Evolutionary conservation across 164 flowering plant species (phyloP).

Genomic region (Warburgia ugandensis): DNA sequence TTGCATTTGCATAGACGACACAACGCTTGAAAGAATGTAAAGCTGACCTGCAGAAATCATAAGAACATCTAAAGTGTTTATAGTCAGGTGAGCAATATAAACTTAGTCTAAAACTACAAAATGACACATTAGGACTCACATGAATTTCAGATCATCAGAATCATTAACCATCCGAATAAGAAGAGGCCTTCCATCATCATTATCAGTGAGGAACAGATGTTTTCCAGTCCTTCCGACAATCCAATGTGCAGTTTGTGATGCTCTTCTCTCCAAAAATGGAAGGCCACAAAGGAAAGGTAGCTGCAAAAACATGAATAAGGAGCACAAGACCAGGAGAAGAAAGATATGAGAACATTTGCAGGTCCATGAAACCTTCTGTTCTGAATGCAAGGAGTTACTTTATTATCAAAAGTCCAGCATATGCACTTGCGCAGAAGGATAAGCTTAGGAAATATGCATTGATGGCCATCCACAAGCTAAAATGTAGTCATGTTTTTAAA

Average conservation of each 20-base stretch:
- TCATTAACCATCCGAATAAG: slow-evolving; percentile 83
- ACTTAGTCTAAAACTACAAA: too few relatives aligned
- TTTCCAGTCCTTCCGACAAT: slow-evolving; percentile 80
- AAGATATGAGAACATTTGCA: background rate
- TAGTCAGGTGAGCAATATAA: too few relatives aligned
- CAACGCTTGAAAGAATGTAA: slow-evolving; percentile 84
- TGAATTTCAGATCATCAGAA: slow-evolving; percentile 56
- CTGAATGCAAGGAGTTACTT: background rate
- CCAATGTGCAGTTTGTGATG: slow-evolving; percentile 72
- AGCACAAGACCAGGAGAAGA: background rate
- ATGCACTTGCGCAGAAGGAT: too few relatives aligned
- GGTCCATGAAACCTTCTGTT: background rate
- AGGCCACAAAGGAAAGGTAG: slow-evolving; percentile 83
- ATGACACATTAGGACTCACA: slow-evolving; percentile 32
- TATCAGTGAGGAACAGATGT: slow-evolving; percentile 87
- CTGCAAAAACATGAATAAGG: slow-evolving; percentile 23
- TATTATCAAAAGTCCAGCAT: too few relatives aligned
- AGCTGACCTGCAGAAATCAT: slow-evolving; percentile 58
- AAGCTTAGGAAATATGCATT: too few relatives aligned
- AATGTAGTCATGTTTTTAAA: too few relatives aligned
- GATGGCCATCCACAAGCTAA: too few relatives aligned
- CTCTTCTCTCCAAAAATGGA: slow-evolving; percentile 68
- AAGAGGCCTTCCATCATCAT: slow-evolving; percentile 65
- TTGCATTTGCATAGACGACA: slow-evolving; percentile 89
- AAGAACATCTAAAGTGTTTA: slow-evolving; percentile 13